Evolutionary conservation across 108 stramenopile species (phyloP).

Genomic region (Nitzschia sp.): DNA sequence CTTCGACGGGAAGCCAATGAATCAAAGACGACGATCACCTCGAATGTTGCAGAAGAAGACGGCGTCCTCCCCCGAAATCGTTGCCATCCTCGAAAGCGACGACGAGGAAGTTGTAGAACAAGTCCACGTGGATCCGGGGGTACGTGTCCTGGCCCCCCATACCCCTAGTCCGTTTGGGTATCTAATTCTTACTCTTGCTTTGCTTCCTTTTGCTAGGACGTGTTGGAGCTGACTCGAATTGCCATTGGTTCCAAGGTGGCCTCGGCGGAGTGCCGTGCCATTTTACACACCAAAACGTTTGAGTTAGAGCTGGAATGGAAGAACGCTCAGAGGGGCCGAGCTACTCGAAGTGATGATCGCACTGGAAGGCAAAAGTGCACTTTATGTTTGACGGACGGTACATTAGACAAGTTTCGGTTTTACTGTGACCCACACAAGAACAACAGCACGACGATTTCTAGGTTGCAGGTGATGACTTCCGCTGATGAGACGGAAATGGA

Average conservation of each 20-base stretch:
- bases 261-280: slow-evolving; percentile 33
- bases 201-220: not conserved
- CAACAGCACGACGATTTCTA: not conserved
- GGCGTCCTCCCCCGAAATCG: not conserved
- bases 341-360: not conserved
- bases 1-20: not conserved
- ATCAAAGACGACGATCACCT: not conserved
- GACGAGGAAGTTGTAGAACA: slow-evolving; percentile 19
- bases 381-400: slow-evolving; percentile 31
- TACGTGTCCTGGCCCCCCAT: not conserved
- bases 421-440: slow-evolving; percentile 23
- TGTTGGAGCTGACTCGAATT: slow-evolving; percentile 52
- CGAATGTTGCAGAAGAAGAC: not conserved
- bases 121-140: not conserved
- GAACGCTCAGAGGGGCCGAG: not conserved
- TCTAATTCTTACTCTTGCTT: not conserved
- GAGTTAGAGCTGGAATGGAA: slow-evolving; percentile 26
- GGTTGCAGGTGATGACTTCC: not conserved
- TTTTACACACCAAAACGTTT: slow-evolving; percentile 33
- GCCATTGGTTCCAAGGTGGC: slow-evolving; percentile 52
- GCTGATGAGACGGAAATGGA: slow-evolving; percentile 1
- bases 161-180: not conserved
- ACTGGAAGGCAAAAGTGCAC: not conserved
- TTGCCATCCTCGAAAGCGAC: slow-evolving; percentile 20
- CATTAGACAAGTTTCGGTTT: slow-evolving; percentile 47